Conservation (phyloP, 2,329 filamentous ascomycete species). For the Hymenoscyphus fraxineus region DNA sequence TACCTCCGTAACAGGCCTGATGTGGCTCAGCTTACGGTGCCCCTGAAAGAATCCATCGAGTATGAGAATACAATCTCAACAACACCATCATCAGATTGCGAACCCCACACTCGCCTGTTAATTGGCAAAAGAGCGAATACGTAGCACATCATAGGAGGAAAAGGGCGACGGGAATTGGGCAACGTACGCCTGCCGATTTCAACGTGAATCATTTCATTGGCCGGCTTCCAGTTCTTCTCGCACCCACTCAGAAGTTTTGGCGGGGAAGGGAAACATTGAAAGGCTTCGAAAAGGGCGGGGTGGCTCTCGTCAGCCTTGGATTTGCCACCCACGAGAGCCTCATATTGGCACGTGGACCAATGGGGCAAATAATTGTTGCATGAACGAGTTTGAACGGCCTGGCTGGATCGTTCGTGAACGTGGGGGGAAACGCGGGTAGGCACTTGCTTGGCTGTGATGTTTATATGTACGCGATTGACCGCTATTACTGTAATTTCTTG, state of each 20-base stretch:
- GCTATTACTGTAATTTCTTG: neutral
- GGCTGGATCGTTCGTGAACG: neutral
- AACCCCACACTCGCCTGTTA: neutral
- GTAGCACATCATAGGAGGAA: neutral
- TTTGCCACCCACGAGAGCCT: neutral
- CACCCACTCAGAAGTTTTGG: neutral
- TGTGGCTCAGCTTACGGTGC: neutral
- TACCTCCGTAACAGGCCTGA: neutral
- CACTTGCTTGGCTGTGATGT: neutral
- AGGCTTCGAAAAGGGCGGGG: neutral
- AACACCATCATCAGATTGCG: neutral
- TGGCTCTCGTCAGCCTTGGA: neutral
- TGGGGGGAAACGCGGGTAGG: slow-evolving; percentile 6
- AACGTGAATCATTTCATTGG: neutral
- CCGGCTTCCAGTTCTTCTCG: neutral
- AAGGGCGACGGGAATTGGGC: neutral
- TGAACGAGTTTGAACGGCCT: neutral
- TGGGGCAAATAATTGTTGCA: neutral
- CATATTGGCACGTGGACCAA: neutral
- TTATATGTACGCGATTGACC: neutral
- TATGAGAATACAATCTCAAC: neutral
- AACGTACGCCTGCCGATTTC: neutral
- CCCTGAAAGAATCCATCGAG: neutral
- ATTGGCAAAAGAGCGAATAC: neutral
- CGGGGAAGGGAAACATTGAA: neutral